Base-by-base conservation (phyloP, 163 green algal genomes). In the Volvox carteri region DNA sequence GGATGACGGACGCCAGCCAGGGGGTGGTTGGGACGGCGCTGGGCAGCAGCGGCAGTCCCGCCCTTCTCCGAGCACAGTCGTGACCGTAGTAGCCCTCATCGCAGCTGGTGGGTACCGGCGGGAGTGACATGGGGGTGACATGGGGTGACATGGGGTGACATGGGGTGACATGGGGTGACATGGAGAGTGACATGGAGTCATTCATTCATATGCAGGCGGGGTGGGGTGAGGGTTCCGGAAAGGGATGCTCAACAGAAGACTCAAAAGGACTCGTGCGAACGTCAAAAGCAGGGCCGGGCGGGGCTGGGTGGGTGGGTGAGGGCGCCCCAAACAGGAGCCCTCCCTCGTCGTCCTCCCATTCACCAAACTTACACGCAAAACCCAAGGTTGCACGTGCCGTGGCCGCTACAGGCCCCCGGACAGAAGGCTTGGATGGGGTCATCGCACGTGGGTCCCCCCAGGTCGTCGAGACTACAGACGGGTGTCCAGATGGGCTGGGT, bases 351-450 rank as follows among this genome's bases (percentile, higher is more conserved):
- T n/a, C n/a, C 5, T 65, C 28, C 54, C 8, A 65, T 65, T 25
- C 54, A 65, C 4, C 5, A n/a, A n/a, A 70, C 72, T 86, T 93
- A 97, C 54, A 95, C 87, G 92, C 95, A 97, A 83, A 94, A 97
- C 11, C 95, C 95, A 28, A 90, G 78, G 41, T 90, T 33, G 84
- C 95, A 97, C 33, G 89, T 48, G 25, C 95, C 95, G 23, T 92
- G 87, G 5, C 94, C 94, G 44, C 60, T 92, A 91, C 95, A 97
- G 85, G 96, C 94, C 67, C 95, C 96, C 21, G 91, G 50, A 88
- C 95, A 97, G 30, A 94, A 95, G 0, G 68, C 14, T 81, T 96
- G 93, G 8, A 84, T 28, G 0, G 41, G 44, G 0, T 88, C 58
- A 1, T 96, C 92, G 75, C 95, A 97, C 35, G 11, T 42, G 28